These are phyloP conservation scores for Sclerotinia nivalis DNA, from an alignment of 2,329 filamentous ascomycete species.

Conservation along the genomic window DNA sequence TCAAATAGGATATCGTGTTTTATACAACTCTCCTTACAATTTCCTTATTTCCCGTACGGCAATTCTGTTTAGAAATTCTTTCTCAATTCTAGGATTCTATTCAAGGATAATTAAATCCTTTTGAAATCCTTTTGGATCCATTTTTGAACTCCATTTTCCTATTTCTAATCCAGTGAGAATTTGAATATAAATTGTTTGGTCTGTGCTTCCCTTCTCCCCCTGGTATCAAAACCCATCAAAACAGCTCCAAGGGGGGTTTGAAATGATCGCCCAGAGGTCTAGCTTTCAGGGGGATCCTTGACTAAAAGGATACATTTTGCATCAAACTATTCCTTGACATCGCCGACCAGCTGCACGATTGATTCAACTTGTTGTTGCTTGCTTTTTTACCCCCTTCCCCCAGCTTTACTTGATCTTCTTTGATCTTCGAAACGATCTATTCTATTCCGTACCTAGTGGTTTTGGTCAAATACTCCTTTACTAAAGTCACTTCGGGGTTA, in stretches of 20 bases:
- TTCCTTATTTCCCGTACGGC: neutral
- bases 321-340: slow-evolving; percentile 11
- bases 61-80: too few relatives aligned
- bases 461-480: neutral
- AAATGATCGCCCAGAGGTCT: slow-evolving; percentile 8
- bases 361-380: neutral
- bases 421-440: slow-evolving; percentile 10
- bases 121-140: neutral
- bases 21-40: neutral
- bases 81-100: neutral
- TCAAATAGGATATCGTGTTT: neutral
- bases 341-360: slow-evolving; percentile 15
- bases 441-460: neutral
- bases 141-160: neutral
- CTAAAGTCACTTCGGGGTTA: neutral
- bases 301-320: slow-evolving; percentile 6
- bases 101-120: neutral
- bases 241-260: neutral
- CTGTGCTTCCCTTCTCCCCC: neutral
- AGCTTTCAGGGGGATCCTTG: slow-evolving; percentile 20
- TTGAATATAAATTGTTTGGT: neutral
- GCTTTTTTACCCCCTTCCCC: neutral
- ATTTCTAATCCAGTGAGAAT: neutral
- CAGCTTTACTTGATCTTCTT: neutral
- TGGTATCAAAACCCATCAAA: slow-evolving; percentile 1